A percentile compares a stretch with the other conserved stretches of the same genome.
phyloP scores from a whole-genome alignment of 352 stramenopile genomes.

The Globisporangium heterothallicum region DNA sequence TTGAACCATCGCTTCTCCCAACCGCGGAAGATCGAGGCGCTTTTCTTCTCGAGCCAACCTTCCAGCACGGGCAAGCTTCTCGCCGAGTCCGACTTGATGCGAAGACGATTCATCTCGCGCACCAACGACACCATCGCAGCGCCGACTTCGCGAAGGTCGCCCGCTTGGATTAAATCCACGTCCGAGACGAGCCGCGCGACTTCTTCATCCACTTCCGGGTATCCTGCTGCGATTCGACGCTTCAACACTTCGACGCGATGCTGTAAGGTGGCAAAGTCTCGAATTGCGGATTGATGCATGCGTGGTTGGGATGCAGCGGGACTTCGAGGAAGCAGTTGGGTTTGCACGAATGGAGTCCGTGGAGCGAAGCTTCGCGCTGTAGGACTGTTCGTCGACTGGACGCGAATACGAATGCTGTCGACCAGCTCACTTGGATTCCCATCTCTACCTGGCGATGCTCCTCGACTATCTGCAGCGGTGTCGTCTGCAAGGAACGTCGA shows the following conservation, averaged over 20 bases:
- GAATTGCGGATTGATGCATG: slow-evolving; percentile 20
- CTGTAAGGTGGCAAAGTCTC: slow-evolving; percentile 39
- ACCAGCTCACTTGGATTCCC: neutral
- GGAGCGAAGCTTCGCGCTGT: neutral
- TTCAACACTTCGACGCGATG: slow-evolving; percentile 51
- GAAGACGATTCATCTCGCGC: slow-evolving; percentile 46
- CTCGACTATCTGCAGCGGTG: neutral
- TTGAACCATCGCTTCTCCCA: slow-evolving; percentile 69
- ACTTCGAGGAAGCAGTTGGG: slow-evolving; percentile 1
- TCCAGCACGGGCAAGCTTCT: slow-evolving; percentile 47
- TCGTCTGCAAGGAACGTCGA: neutral
- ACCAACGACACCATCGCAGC: slow-evolving; percentile 49
- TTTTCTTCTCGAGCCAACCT: slow-evolving; percentile 73
- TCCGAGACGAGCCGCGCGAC: slow-evolving; percentile 33
- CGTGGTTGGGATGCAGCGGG: slow-evolving; percentile 12
- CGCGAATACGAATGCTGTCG: slow-evolving; percentile 7
- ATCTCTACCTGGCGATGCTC: neutral
- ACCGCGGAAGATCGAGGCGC: slow-evolving; percentile 64
- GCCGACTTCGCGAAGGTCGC: slow-evolving; percentile 39
- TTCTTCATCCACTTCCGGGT: slow-evolving; percentile 32
- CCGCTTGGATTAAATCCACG: slow-evolving; percentile 26
- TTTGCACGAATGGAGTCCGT: slow-evolving; percentile 1
- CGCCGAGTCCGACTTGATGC: slow-evolving; percentile 23
- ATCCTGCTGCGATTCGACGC: slow-evolving; percentile 32
- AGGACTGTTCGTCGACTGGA: slow-evolving; percentile 1